Base-by-base conservation (phyloP, 495 filamentous ascomycete genomes). In the Podospora pseudopauciseta region DNA sequence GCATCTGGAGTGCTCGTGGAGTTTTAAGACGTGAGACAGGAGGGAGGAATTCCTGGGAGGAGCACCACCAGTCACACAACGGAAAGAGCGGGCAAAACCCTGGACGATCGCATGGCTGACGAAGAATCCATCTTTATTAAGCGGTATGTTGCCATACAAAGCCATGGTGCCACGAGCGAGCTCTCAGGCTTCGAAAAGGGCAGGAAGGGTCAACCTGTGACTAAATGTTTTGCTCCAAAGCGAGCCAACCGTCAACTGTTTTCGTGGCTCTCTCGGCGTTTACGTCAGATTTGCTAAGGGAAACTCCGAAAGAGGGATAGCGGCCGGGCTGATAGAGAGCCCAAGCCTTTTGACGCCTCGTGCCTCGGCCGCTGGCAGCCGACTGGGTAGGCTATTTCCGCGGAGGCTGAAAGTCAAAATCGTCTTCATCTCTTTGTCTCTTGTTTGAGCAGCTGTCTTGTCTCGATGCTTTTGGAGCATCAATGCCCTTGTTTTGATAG, bases 231-330 rank as follows among this genome's bases (percentile, higher is more conserved):
- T 18, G 39, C 39, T 60, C 64, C 16, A 19, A 19, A 19, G 60
- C 30, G 63, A 68, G 16, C 59, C 39, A 49, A 49, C 55, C n/a
- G 20, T 66, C 70, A 66, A 73, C 63, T 32, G 59, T 30, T 4
- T 30, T 64, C 57, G n/a, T n/a, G 6, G 23, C 3, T 16, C 18
- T 18, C 20, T 34, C 49, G 64, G 60, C 44, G 62, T 63, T 63
- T 68, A 74, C 71, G 72, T 74, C 73, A 74, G 73, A 75, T 74
- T 76, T 75, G 71, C 69, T 76, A 76, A 76, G n/a, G 65, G 71
- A 72, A 76, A 76, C 64, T 70, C 72, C 64, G 55, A 27, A 74
- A 28, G 2, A 11, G 68, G 72, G 5, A 54, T 73, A 67, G 68
- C 68, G 68, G 20, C 65, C 62, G 65, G 61, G 67, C 20, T 18